These are phyloP conservation scores for Groenewaldozyma salmanticensis DNA, from an alignment of 805 yeast genomes.

Conservation along the genomic window DNA sequence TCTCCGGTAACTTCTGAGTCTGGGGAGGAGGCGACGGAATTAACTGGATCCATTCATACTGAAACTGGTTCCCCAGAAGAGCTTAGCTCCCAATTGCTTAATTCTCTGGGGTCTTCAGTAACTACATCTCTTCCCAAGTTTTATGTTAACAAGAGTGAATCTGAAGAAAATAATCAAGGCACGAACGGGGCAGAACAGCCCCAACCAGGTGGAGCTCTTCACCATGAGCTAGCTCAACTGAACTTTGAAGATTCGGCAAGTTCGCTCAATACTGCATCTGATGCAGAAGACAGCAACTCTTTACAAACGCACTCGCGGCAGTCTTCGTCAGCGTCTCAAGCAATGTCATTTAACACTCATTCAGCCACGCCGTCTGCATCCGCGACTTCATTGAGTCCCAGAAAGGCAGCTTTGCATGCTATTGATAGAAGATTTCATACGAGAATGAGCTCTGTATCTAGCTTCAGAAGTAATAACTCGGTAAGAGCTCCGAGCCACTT, in stretches of 20 bases:
- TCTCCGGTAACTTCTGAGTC: no score
- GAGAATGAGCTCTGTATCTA: conserved; percentile 11
- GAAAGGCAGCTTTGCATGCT: conserved; percentile 7
- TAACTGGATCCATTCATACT: no score
- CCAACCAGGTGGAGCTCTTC: no score
- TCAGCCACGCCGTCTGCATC: no score
- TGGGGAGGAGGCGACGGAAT: no score
- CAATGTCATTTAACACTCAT: no score
- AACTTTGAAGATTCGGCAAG: background rate
- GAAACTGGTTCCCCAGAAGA: no score
- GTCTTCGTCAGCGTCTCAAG: conserved; percentile 1
- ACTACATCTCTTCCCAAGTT: conserved; percentile 7
- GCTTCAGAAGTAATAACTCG: background rate
- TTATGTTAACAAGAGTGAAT: background rate
- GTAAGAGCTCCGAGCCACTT: background rate
- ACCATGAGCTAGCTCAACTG: background rate
- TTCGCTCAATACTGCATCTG: conserved; percentile 3
- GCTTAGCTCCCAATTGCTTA: no score
- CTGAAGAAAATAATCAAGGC: background rate
- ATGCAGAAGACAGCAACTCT: conserved; percentile 1
- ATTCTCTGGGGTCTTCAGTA: background rate
- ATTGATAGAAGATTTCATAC: conserved; percentile 16
- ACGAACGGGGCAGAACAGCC: no score
- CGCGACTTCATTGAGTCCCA: no score
- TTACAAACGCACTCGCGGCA: conserved; percentile 9